Percentiles rank a stretch among this genome's conserved stretches.
These are phyloP conservation scores for Candida dajiaensis DNA, from an alignment of 805 yeast species.

Conservation along the genomic window DNA sequence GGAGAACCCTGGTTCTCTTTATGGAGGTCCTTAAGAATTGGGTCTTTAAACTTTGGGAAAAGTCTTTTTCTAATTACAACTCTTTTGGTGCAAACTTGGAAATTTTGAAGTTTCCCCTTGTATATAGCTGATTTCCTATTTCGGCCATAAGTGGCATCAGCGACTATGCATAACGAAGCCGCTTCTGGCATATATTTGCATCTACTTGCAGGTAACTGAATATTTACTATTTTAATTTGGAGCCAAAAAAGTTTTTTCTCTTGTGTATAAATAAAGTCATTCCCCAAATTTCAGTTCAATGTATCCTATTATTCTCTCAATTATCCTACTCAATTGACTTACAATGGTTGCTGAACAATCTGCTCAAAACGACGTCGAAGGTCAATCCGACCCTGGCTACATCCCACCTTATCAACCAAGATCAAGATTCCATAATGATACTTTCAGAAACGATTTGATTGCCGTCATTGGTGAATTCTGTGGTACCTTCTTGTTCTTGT, in stretches of 20 bases:
- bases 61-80: too few relatives aligned
- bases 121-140: background rate
- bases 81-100: too few relatives aligned
- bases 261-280: background rate
- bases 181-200: background rate
- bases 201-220: background rate
- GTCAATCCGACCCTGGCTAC: slow-evolving; percentile 32
- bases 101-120: background rate
- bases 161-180: background rate
- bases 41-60: too few relatives aligned
- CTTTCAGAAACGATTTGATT: slow-evolving; percentile 52
- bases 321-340: background rate
- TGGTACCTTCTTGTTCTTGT: slow-evolving; percentile 80
- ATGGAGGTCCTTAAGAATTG: too few relatives aligned
- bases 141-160: background rate
- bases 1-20: too few relatives aligned
- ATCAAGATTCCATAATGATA: slow-evolving; percentile 35
- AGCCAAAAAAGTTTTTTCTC: background rate
- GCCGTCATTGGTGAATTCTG: slow-evolving; percentile 77
- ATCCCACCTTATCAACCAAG: slow-evolving; percentile 32
- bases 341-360: slow-evolving; percentile 10
- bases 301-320: background rate
- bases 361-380: slow-evolving; percentile 30
- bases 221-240: too few relatives aligned
- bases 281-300: background rate